A percentile compares a stretch with the other conserved stretches of the same genome.
These are phyloP conservation scores for Clavulina sp. DNA, from an alignment of 768 basidiomycete species.

Conservation along the genomic window DNA sequence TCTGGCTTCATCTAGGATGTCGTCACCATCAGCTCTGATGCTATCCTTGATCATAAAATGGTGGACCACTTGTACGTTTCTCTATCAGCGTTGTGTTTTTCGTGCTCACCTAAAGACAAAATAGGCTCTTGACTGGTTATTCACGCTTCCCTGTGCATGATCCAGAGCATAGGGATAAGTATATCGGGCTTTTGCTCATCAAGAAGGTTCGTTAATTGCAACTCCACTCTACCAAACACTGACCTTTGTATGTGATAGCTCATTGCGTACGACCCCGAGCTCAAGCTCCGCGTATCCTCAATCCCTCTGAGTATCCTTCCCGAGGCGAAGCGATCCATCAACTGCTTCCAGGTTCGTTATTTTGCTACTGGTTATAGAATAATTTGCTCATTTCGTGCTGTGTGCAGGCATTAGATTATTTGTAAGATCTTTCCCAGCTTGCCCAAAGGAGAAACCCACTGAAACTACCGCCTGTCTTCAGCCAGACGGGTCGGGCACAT, in stretches of 20 bases:
- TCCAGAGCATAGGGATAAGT: slow-evolving; percentile 45
- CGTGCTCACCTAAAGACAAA: background rate
- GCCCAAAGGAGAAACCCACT: background rate
- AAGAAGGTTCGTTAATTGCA: slow-evolving; percentile 41
- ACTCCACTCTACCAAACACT: background rate
- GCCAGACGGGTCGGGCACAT: slow-evolving; percentile 88
- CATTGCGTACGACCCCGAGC: slow-evolving; percentile 74
- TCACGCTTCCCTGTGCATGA: slow-evolving; percentile 84
- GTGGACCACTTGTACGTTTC: slow-evolving; percentile 54
- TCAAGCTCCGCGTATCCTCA: slow-evolving; percentile 49
- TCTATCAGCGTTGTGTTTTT: background rate
- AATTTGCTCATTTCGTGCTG: background rate
- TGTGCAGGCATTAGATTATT: slow-evolving; percentile 64
- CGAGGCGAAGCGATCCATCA: slow-evolving; percentile 75
- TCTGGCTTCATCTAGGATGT: slow-evolving; percentile 38
- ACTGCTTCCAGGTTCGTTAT: slow-evolving; percentile 51
- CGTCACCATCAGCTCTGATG: slow-evolving; percentile 60
- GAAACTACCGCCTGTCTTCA: slow-evolving; percentile 11
- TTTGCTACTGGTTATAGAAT: background rate
- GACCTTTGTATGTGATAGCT: slow-evolving; percentile 30
- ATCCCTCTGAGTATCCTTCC: slow-evolving; percentile 74
- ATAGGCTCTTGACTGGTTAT: slow-evolving; percentile 43
- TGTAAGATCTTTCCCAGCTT: slow-evolving; percentile 28
- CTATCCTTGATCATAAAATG: slow-evolving; percentile 56
- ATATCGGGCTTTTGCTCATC: slow-evolving; percentile 65